Evolutionary conservation across 1,139 yeast genomes (phyloP), one percentile per base, ranked within the genome.

Genomic region (Hyphopichia burtonii): DNA sequence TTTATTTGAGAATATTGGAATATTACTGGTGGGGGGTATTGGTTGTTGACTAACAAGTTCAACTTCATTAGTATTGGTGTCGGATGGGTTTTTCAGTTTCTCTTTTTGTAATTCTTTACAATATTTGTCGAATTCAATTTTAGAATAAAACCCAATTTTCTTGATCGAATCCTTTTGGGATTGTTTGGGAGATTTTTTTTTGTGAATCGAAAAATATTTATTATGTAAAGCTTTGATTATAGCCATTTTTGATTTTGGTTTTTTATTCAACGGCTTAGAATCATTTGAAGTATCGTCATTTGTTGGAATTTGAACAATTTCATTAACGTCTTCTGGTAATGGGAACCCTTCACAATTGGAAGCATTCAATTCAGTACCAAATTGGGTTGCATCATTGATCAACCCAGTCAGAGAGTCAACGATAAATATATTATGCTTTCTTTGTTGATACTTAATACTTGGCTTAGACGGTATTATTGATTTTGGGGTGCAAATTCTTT

Each of bases 341-440:
- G 86, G 86, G 42, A 84, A 76, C 9, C 85, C 86, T 46, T 76
- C 80, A 46, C 83, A 73, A 47, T 79, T 78, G 31, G 78, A 71
- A 0, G 88, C 76, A 56, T 85, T 85, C 38, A 85, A 71, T 56
- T 84, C 91, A 1, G 91, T 85, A 2, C 89, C 93, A 59, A 79
- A 84, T 49, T 77, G 79, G 4, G 91, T 84, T 7, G 91, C 91
- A 55, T 85, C 91, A 48, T 75, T 77, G 17, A 82, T 54, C 41
- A 72, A 71, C 0, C 90, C 90, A 20, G 83, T 81, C 56, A 83
- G 79, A 2, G 90, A 78, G 48, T 83, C 85, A 31, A 85, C 89
- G 34, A 83, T 62, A 51, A 76, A 73, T 41, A 82, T 82, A 50
- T 51, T 72, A 27, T 47, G 44, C 16, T 47, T 33, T 31, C 60